phyloP scores from a whole-genome alignment of 2,329 filamentous ascomycete species.

The Monosporascus sp. region DNA sequence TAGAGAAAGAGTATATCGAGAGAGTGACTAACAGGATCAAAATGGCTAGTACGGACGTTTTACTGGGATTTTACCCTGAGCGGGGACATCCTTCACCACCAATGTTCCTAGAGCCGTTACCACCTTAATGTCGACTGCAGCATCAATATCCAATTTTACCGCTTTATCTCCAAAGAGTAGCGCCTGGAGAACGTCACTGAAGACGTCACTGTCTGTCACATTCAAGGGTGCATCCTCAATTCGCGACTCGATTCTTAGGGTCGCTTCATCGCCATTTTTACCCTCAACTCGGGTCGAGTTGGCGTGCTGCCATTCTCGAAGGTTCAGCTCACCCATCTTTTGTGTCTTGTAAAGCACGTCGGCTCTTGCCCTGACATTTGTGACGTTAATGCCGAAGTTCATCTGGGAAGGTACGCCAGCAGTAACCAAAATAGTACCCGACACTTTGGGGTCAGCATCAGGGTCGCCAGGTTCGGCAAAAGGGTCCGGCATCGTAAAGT shows the following conservation, averaged over 20 bases:
- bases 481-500: conserved; percentile 79
- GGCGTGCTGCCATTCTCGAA: conserved; percentile 77
- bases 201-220: conserved; percentile 73
- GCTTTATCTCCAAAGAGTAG: conserved; percentile 68
- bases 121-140: conserved; percentile 76
- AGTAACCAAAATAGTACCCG: conserved; percentile 74
- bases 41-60: conserved; percentile 76
- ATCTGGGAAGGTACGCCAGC: conserved; percentile 78
- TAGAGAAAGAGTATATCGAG: conserved; percentile 12
- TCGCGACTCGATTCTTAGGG: conserved; percentile 67
- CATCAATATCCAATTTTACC: conserved; percentile 69
- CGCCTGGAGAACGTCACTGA: conserved; percentile 74
- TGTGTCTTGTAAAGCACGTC: conserved; percentile 73
- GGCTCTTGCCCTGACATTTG: conserved; percentile 67
- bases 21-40: conserved; percentile 37
- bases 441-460: conserved; percentile 70
- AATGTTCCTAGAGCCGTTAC: conserved; percentile 77
- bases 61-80: conserved; percentile 78
- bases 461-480: conserved; percentile 70
- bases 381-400: conserved; percentile 78
- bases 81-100: conserved; percentile 76
- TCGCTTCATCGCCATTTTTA: conserved; percentile 50
- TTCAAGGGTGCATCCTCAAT: conserved; percentile 76
- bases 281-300: conserved; percentile 67
- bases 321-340: conserved; percentile 74